Conservation (phyloP, 129 eudicot genomes). For the Kitagawia praeruptora region DNA sequence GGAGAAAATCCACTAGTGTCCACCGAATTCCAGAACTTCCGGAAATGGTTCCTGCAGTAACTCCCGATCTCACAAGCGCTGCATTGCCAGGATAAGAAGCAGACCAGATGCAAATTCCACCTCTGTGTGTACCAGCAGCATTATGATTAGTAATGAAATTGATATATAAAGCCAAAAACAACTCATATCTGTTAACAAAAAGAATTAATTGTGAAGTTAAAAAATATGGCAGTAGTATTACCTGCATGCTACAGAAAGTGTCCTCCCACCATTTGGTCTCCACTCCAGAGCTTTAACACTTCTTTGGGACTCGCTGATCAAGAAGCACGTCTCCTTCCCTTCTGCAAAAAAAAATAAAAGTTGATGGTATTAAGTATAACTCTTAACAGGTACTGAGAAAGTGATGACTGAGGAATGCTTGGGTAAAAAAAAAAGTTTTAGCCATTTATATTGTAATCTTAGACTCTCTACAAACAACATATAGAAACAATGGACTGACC, state of each 20-base stretch:
- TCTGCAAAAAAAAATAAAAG: slow-evolving; percentile 23
- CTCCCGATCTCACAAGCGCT: slow-evolving; percentile 77
- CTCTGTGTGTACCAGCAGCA: slow-evolving; percentile 40
- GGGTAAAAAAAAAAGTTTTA: not conserved
- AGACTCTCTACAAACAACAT: not conserved
- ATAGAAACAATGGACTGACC: slow-evolving; percentile 25
- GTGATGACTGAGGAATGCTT: slow-evolving; percentile 1
- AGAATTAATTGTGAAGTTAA: not conserved
- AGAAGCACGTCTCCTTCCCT: slow-evolving; percentile 53
- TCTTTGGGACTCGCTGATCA: slow-evolving; percentile 60
- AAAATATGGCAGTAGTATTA: slow-evolving; percentile 13
- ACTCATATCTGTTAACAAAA: not conserved
- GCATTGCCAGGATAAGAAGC: slow-evolving; percentile 91
- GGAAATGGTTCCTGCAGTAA: slow-evolving; percentile 46
- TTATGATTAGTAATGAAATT: not conserved
- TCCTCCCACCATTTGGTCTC: slow-evolving; percentile 90
- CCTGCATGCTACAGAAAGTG: slow-evolving; percentile 96
- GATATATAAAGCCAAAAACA: not conserved
- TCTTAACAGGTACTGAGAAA: not conserved
- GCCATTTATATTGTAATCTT: not conserved
- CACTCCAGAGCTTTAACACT: slow-evolving; percentile 71
- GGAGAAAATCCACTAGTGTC: slow-evolving; percentile 81
- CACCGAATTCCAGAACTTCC: slow-evolving; percentile 74
- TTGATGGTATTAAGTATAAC: not conserved
- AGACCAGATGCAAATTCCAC: slow-evolving; percentile 96